Evolutionary conservation across 208 protist species (phyloP), one percentile per base, ranked within the genome.

Genomic region (Crithidia sp.): DNA sequence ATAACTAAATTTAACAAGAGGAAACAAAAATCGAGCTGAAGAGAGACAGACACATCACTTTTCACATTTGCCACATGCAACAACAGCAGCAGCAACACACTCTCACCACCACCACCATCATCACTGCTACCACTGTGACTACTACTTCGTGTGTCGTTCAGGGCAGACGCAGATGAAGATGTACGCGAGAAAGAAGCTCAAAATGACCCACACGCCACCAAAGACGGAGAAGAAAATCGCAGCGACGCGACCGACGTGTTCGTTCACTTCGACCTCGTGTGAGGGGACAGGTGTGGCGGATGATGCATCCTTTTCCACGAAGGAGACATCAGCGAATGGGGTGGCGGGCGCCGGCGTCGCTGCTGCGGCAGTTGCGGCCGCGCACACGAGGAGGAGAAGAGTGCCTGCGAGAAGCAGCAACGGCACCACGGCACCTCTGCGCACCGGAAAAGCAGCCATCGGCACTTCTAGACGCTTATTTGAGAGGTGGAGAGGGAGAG

Each of bases 161-260:
- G 73, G 66, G 28, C 66, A 78, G 8, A 78, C 41, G 10, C 16
- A 49, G 41, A 81, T 64, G 54, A 76, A 79, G 64, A 76, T 28
- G 45, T 76, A 76, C 6, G 63, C 56, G 4, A 75, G 59, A 50
- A 62, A 62, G 40, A 39, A 12, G 28, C 55, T 56, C 52, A 76
- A 9, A 5, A 72, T 57, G 6, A 71, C 44, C 59, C 64, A 81
- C 41, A 67, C 28, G 13, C 5, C 36, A 17, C 69, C 45, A 52
- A 71, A 41, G 14, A 72, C 47, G 9, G 66, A 55, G 19, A 72
- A 63, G 49, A 78, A 37, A n/a, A 78, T 78, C 1, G 63, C 47
- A 5, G 40, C 58, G n/a, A 50, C 53, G 19, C 65, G 73, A 40
- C 62, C 50, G 0, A 71, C 57, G 43, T 71, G 73, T 7, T 60